Base-by-base conservation (phyloP, 441 rosid species). In the Croton setiger region DNA sequence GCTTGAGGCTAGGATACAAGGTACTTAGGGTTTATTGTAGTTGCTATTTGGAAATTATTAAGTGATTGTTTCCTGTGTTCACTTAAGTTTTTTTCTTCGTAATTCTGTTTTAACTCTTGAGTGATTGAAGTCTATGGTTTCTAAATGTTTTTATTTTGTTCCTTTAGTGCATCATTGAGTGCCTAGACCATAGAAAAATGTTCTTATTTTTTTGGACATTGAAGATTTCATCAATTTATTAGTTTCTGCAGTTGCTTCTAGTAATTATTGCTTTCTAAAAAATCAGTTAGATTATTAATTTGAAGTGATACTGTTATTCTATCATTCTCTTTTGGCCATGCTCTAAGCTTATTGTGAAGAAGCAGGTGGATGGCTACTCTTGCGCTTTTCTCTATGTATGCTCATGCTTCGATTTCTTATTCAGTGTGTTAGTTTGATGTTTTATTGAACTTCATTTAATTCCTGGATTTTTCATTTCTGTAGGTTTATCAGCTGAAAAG, bases 1-100 rank as follows among this genome's bases (percentile, higher is more conserved):
- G 56, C 68, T 78, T 49, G 90, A 87, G 72, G 86, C 87, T n/a
- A 63, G 57, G 58, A 66, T 56, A 37, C 73, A 9, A 72, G 87
- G 92, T 85, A 79, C 9, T 69, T 53, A 53, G 67, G 47, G 11
- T 23, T 59, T 31, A 15, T 10, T 10, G 48, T 12, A 39, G n/a
- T 8, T 21, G 18, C 3, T 23, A 3, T 48, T 43, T 54, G 11
- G 53, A 58, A 41, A 52, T 36, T 36, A 51, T 9, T 1, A 37
- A 21, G 0, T 4, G 18, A 37, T 15, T 2, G 35, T 20, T 35
- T n/a, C n/a, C 11, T 7, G 13, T 36, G 3, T 10, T 17, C 12
- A 17, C 63, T 58, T 31, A 11, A n/a, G 56, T 44, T 47, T n/a
- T 45, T 15, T 8, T 6, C 31, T 43, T 7, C 51, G 17, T 48